Evolutionary conservation across 305 asterid genomes (phyloP).

Genomic region (Lippia alba): DNA sequence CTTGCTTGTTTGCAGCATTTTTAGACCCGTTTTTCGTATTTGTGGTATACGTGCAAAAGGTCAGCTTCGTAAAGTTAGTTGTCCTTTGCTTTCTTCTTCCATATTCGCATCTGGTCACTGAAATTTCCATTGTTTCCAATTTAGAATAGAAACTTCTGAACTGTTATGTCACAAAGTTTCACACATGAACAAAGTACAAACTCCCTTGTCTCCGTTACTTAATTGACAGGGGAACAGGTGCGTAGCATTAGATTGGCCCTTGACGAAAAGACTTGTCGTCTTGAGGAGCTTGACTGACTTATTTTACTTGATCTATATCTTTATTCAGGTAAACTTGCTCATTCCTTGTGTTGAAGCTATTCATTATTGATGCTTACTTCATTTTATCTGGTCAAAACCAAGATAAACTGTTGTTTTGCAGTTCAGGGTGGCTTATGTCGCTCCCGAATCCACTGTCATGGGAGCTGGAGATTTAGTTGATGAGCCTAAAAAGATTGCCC

Average conservation of each 20-base stretch:
- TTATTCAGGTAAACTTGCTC: conserved; percentile 63
- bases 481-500: conserved; percentile 72
- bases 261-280: conserved; percentile 55
- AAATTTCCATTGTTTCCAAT: not conserved
- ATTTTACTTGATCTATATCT: conserved; percentile 63
- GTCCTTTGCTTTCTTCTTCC: not conserved
- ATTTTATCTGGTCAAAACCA: not conserved
- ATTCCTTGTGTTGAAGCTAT: conserved; percentile 11
- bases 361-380: not conserved
- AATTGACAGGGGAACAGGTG: conserved; percentile 64
- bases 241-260: conserved; percentile 56
- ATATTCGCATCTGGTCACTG: conserved; percentile 1
- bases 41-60: conserved; percentile 62
- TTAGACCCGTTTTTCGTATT: conserved; percentile 87
- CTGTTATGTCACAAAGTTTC: not conserved
- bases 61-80: conserved; percentile 33
- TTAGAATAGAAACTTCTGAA: not conserved
- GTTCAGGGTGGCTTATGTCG: conserved; percentile 86
- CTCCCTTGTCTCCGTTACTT: conserved; percentile 28
- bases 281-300: conserved; percentile 73
- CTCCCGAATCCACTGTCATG: conserved; percentile 80
- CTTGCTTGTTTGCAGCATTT: conserved; percentile 74
- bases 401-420: conserved; percentile 45
- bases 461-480: conserved; percentile 89
- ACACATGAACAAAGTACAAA: conserved; percentile 2